Percentiles rank a stretch among this genome's conserved stretches.
phyloP scores from a whole-genome alignment of 169 alveolate species.

The Amoebophrya sp. region DNA sequence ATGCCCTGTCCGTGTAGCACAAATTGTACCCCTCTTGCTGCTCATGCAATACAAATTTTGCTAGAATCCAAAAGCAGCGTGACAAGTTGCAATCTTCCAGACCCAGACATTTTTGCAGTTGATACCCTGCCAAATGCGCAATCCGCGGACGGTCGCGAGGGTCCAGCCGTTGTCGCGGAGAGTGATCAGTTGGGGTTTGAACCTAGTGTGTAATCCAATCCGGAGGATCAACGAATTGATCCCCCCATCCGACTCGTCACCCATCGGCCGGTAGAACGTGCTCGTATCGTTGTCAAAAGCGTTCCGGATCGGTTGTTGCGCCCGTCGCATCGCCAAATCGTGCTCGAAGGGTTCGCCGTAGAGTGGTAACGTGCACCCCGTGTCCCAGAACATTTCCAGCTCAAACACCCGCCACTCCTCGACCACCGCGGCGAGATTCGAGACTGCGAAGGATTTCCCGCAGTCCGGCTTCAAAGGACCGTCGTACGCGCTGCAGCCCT shows the following conservation, averaged over 20 bases:
- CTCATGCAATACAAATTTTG: too few relatives aligned
- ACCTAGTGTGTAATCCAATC: background rate
- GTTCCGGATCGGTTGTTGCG: background rate
- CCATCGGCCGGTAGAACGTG: background rate
- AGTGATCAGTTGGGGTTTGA: background rate
- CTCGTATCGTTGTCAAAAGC: background rate
- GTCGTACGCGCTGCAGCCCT: background rate
- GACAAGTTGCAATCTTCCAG: too few relatives aligned
- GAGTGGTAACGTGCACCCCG: background rate
- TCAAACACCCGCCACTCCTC: background rate
- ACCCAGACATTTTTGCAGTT: background rate
- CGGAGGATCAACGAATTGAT: background rate
- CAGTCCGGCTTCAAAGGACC: background rate
- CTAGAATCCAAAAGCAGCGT: too few relatives aligned
- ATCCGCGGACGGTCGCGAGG: background rate
- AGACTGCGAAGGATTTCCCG: background rate
- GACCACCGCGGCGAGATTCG: background rate
- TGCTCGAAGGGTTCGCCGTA: background rate
- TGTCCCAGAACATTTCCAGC: background rate
- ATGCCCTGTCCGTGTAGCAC: too few relatives aligned
- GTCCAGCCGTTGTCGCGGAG: background rate
- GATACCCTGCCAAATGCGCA: background rate
- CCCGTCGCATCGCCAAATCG: background rate
- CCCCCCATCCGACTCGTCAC: background rate
- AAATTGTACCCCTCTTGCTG: too few relatives aligned